Conservation (phyloP, 148 eudicot species). For the Cornus controversa region DNA sequence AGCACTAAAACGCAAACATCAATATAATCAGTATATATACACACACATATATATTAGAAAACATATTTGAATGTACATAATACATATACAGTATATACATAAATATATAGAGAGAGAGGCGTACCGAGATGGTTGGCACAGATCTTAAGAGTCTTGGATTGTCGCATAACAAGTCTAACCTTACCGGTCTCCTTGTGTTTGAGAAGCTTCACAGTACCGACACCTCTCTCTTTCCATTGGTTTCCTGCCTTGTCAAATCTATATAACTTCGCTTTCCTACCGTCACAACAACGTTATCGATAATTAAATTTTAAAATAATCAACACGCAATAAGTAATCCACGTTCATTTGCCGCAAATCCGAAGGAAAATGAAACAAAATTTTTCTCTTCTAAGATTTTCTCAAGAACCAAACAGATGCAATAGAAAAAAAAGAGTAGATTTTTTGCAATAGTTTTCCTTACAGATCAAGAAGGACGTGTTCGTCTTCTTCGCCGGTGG, state of each 20-base stretch:
- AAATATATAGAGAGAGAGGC: background rate
- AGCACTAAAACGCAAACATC: conserved; percentile 10
- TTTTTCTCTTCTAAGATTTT: no score
- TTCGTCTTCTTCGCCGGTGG: conserved; percentile 52
- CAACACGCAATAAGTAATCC: background rate
- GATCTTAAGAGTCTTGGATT: conserved; percentile 27
- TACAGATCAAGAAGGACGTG: conserved; percentile 42
- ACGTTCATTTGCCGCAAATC: background rate
- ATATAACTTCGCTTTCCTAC: conserved; percentile 34
- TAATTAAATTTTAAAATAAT: background rate
- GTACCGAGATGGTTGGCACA: conserved; percentile 32
- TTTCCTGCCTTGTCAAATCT: conserved; percentile 22
- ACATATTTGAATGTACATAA: no score
- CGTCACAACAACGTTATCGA: background rate
- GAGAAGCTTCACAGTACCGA: conserved; percentile 32
- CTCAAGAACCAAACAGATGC: background rate
- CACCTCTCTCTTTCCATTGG: conserved; percentile 39
- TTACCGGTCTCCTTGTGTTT: conserved; percentile 31
- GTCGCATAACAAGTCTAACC: conserved; percentile 34
- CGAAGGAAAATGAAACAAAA: background rate
- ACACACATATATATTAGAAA: background rate
- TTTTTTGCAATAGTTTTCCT: background rate
- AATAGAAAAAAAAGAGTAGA: background rate
- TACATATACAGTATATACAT: background rate
- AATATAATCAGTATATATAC: background rate